Percentiles rank a stretch among this genome's conserved stretches.
These are phyloP conservation scores for Penicillium sclerotiorum DNA, from an alignment of 2,329 filamentous ascomycete genomes.

Conservation along the genomic window DNA sequence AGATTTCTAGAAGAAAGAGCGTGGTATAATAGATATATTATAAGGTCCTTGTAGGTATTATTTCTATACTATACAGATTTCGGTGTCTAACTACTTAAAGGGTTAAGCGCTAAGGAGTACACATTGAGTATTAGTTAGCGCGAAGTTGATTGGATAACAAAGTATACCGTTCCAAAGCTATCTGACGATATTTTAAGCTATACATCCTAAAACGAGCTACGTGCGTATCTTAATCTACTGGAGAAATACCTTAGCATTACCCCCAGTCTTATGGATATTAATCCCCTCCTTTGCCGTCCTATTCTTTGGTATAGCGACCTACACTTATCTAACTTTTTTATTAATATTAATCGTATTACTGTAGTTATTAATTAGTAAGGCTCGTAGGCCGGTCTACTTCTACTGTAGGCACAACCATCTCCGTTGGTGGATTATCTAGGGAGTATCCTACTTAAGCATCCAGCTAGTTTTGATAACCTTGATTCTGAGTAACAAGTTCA, in stretches of 20 bases:
- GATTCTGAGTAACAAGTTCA: conserved; percentile 13
- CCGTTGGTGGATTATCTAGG: conserved; percentile 30
- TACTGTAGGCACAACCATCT: conserved; percentile 26
- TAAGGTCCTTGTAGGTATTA: conserved; percentile 44
- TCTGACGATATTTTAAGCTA: conserved; percentile 26
- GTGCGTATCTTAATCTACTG: conserved; percentile 36
- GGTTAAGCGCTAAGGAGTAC: conserved; percentile 38
- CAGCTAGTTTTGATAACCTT: conserved; percentile 27
- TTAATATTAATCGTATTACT: conserved; percentile 37
- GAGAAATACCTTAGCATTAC: conserved; percentile 35
- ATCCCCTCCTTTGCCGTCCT: conserved; percentile 25
- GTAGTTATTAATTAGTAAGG: conserved; percentile 50
- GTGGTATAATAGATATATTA: conserved; percentile 37
- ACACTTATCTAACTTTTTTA: conserved; percentile 43
- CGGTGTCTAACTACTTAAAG: conserved; percentile 24
- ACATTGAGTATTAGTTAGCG: conserved; percentile 33
- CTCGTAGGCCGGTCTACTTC: conserved; percentile 31
- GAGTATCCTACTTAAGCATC: conserved; percentile 26
- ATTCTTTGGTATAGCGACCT: conserved; percentile 47
- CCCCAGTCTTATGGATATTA: conserved; percentile 33
- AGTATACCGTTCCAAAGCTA: conserved; percentile 27
- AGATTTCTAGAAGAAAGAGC: conserved; percentile 40
- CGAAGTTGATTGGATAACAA: conserved; percentile 39
- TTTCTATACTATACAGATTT: conserved; percentile 3
- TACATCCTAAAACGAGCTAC: conserved; percentile 30